Base-by-base conservation (phyloP, 495 filamentous ascomycete species). In the Hypoxylon cercidicola region DNA sequence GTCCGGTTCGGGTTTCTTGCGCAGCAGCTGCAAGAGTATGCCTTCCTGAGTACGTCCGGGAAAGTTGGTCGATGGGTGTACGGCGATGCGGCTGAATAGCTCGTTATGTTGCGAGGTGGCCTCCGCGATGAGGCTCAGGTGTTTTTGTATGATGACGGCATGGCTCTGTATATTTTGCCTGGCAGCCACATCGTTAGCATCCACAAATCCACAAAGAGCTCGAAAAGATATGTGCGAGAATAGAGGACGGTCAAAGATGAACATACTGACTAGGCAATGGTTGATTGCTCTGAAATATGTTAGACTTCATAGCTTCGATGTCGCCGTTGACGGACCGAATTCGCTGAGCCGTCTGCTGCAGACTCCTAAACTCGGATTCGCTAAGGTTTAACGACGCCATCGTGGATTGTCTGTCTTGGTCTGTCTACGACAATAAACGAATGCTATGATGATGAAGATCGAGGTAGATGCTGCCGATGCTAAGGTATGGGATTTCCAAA, bases 1-100 rank as follows among this genome's bases (percentile, higher is more conserved):
- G 3, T 83, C 79, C 3, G 91, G 89, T 51, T 93, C 90, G 18
- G 90, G 84, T 72, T 93, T 94, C 75, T 94, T 95, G 16, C 92
- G 87, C 18, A 95, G 77, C 1, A 96, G 77, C 53, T 86, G 80
- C 6, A 82, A 74, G 1, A 94, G 84, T 4, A 88, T 76, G 41
- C 68, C 75, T 45, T 89, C 85, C 69, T 93, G 86, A 9, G 85
- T 88, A 41, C 86, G 86, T 10, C 88, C 86, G 9, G 91, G 91
- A 76, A 89, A 93, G 54, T 87, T 86, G 4, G 92, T 89, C 3
- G 87, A 83, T 1, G 92, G 92, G 74, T 93, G 92, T 45, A 88
- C 84, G 64, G 85, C 85, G 46, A 89, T 73, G 15, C 84, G 84
- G 50, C 80, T 77, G 41, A 93, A 82, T 46, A 90, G 82, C 20